A percentile compares a stretch with the other conserved stretches of the same genome.
Conservation (phyloP, 2,329 filamentous ascomycete genomes). For the Bipolaris victoriae region DNA sequence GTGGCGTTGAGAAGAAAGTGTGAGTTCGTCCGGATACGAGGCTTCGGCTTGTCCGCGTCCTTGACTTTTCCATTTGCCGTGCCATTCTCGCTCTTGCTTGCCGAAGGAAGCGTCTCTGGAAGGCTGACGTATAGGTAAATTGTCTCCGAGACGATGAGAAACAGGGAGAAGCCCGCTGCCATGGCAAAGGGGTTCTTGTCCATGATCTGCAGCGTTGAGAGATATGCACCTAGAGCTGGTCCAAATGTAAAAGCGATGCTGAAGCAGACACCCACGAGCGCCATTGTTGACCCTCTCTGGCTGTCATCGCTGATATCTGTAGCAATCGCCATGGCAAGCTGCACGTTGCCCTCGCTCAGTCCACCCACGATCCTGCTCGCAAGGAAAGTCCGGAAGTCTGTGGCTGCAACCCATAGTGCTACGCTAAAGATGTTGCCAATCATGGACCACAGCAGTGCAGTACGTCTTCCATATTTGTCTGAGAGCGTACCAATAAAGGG, state of each 20-base stretch:
- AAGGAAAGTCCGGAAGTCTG: conserved; percentile 94
- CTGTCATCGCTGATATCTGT: conserved; percentile 91
- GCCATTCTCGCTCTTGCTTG: conserved; percentile 26
- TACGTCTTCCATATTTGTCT: conserved; percentile 85
- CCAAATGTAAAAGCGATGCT: conserved; percentile 97
- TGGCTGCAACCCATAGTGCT: conserved; percentile 89
- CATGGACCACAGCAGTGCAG: conserved; percentile 90
- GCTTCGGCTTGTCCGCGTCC: conserved; percentile 25
- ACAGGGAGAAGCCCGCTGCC: conserved; percentile 85
- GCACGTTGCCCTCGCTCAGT: conserved; percentile 94
- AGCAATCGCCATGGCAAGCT: conserved; percentile 93
- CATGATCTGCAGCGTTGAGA: conserved; percentile 78
- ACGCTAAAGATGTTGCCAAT: conserved; percentile 90
- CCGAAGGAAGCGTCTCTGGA: conserved; percentile 79
- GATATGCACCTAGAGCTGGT: conserved; percentile 85
- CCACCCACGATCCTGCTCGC: conserved; percentile 92
- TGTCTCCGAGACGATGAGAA: conserved; percentile 85
- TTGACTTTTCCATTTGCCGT: conserved; percentile 29
- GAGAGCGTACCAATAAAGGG: conserved; percentile 89
- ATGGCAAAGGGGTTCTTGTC: conserved; percentile 92
- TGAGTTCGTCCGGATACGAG: conserved; percentile 72
- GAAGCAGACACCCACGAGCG: conserved; percentile 94
- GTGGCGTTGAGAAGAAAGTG: conserved; percentile 81
- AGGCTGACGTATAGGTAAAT: conserved; percentile 82
- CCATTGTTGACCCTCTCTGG: conserved; percentile 89